Evolutionary conservation across 768 basidiomycete genomes (phyloP).

Genomic region (Leccinum barrowsii): DNA sequence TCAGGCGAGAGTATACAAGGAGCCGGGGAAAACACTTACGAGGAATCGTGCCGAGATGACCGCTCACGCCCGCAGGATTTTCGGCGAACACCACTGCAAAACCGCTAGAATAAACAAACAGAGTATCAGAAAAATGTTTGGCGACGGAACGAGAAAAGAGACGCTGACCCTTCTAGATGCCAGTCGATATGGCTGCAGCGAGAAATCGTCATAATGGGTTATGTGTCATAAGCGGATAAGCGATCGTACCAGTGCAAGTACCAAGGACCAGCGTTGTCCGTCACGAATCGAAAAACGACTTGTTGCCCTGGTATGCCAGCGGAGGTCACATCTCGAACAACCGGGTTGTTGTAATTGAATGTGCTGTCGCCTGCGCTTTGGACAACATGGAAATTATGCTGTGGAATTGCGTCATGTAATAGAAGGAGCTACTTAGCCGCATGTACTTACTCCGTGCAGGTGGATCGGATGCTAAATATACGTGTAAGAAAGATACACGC

Average conservation of each 20-base stretch:
- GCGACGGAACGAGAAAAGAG: background rate
- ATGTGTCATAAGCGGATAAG: background rate
- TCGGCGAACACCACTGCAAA: conserved; percentile 29
- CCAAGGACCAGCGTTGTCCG: conserved; percentile 65
- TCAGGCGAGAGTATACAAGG: background rate
- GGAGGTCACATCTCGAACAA: conserved; percentile 30
- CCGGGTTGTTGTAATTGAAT: conserved; percentile 37
- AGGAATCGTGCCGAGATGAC: conserved; percentile 15
- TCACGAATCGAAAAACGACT: conserved; percentile 52
- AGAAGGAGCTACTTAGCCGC: background rate
- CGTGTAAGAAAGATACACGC: background rate
- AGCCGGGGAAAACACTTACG: conserved; percentile 5
- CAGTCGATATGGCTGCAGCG: conserved; percentile 27
- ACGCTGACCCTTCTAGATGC: conserved; percentile 25
- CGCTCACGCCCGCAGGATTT: conserved; percentile 16
- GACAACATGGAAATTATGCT: conserved; percentile 37
- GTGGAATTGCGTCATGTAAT: conserved; percentile 1
- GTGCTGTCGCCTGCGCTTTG: conserved; percentile 26
- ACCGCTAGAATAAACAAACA: conserved; percentile 12
- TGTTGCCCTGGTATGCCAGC: conserved; percentile 35
- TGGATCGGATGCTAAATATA: conserved; percentile 27
- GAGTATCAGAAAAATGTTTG: background rate
- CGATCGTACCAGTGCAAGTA: conserved; percentile 37
- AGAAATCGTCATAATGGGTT: conserved; percentile 1
- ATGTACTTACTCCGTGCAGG: conserved; percentile 25